These are phyloP conservation scores for Marchantia polymorpha DNA, from an alignment of 225 moss, liverwort and hornwort genomes.

Conservation along the genomic window DNA sequence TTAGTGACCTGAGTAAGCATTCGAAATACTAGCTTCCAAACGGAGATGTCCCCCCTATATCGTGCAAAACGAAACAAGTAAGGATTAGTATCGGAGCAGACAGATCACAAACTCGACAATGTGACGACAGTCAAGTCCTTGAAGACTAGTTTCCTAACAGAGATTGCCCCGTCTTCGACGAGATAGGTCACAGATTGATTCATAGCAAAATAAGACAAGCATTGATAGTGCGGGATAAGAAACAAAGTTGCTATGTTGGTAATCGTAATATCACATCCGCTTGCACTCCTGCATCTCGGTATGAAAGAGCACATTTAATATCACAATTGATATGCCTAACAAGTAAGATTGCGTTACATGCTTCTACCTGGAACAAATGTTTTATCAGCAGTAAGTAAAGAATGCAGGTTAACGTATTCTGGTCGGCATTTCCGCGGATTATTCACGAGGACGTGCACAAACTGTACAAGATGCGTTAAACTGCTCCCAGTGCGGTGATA, in stretches of 20 bases:
- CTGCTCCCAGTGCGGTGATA: slow-evolving; percentile 9
- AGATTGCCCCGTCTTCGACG: too few relatives aligned
- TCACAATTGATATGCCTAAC: neutral
- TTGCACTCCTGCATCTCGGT: neutral
- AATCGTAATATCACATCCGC: neutral
- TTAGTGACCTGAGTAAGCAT: slow-evolving; percentile 87
- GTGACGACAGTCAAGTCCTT: too few relatives aligned
- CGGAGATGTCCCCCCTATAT: slow-evolving; percentile 77
- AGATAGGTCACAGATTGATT: too few relatives aligned
- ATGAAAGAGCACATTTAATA: neutral
- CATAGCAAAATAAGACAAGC: too few relatives aligned
- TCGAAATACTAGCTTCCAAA: slow-evolving; percentile 57
- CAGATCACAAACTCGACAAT: too few relatives aligned
- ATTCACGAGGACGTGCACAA: neutral
- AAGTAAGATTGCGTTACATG: neutral
- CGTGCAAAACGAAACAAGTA: neutral
- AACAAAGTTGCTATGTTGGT: neutral
- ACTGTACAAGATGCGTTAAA: neutral
- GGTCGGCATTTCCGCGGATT: too few relatives aligned
- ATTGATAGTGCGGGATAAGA: neutral
- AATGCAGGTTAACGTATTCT: too few relatives aligned
- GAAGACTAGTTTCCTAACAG: too few relatives aligned
- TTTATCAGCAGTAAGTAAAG: neutral
- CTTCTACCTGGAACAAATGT: neutral
- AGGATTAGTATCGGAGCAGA: neutral